Evolutionary conservation across 2,329 filamentous ascomycete species (phyloP).

Genomic region (Boeremia exigua): DNA sequence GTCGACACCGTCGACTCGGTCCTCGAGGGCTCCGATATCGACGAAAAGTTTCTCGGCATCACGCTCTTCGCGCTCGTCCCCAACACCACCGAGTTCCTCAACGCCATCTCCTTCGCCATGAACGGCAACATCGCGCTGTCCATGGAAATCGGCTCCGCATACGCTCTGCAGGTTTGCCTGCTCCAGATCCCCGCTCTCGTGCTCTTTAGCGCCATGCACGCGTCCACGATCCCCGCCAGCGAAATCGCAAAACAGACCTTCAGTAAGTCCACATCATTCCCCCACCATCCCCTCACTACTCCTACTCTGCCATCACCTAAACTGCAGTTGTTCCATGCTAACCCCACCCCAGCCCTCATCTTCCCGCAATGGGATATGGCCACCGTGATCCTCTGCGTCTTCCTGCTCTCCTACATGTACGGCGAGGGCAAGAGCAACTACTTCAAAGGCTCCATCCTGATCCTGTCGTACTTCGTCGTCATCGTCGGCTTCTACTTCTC

Average conservation of each 20-base stretch:
- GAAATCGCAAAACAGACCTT: constrained; percentile 71
- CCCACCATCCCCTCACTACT: neutral
- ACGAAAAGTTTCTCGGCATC: constrained; percentile 97
- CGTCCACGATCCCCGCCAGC: constrained; percentile 60
- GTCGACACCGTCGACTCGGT: constrained; percentile 98
- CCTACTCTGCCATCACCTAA: too few relatives aligned
- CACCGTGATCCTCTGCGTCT: constrained; percentile 93
- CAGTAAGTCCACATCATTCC: constrained; percentile 52
- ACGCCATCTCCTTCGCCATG: constrained; percentile 99
- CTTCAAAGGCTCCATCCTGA: constrained; percentile 96
- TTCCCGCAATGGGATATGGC: constrained; percentile 99
- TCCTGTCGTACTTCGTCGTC: constrained; percentile 92
- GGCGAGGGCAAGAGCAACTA: constrained; percentile 99
- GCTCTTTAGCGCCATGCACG: constrained; percentile 82
- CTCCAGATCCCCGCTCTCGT: constrained; percentile 93
- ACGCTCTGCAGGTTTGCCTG: constrained; percentile 93
- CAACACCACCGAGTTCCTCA: constrained; percentile 98
- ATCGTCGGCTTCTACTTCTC: constrained; percentile 91
- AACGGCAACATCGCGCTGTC: constrained; percentile 98
- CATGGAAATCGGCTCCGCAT: constrained; percentile 98
- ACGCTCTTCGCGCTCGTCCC: constrained; percentile 96
- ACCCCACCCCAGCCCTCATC: constrained; percentile 76
- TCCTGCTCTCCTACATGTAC: constrained; percentile 96
- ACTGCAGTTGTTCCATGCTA: too few relatives aligned
- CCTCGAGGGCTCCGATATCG: constrained; percentile 84